phyloP scores from a whole-genome alignment of 1,284 basidiomycete genomes.

The Xerocomus nothofagi region DNA sequence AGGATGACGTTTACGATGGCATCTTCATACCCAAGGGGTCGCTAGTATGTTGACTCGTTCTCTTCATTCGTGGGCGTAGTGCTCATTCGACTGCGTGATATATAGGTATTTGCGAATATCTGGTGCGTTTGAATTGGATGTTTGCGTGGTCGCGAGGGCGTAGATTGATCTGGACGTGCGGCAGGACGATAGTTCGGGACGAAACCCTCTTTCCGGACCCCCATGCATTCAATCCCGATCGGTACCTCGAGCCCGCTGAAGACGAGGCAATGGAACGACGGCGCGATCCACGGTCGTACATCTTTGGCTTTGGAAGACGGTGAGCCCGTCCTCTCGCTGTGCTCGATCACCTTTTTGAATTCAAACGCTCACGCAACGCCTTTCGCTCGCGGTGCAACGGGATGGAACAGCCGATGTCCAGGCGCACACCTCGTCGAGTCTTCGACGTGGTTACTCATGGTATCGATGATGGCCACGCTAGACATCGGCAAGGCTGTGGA shows the following conservation, averaged over 20 bases:
- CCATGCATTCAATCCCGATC: slow-evolving; percentile 48
- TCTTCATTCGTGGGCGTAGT: neutral
- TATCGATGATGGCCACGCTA: slow-evolving; percentile 51
- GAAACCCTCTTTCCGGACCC: slow-evolving; percentile 48
- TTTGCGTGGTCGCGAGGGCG: neutral
- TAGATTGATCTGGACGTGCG: slow-evolving; percentile 1
- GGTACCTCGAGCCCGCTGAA: slow-evolving; percentile 41
- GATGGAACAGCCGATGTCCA: slow-evolving; percentile 43
- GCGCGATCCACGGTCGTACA: slow-evolving; percentile 46
- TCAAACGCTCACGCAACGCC: neutral
- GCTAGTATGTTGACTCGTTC: slow-evolving; percentile 31
- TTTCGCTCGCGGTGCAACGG: neutral
- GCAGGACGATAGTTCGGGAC: slow-evolving; percentile 49
- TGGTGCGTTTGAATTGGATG: slow-evolving; percentile 37
- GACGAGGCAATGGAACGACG: slow-evolving; percentile 35
- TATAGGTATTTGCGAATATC: slow-evolving; percentile 45
- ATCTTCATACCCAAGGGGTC: slow-evolving; percentile 49
- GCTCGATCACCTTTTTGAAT: no score
- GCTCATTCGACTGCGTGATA: slow-evolving; percentile 3
- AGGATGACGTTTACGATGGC: slow-evolving; percentile 50
- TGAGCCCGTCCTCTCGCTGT: slow-evolving; percentile 22
- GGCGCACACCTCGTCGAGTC: slow-evolving; percentile 53
- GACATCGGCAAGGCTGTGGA: slow-evolving; percentile 51
- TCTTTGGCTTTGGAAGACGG: slow-evolving; percentile 61
- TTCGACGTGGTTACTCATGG: slow-evolving; percentile 52